Evolutionary conservation across 257 asterid species (phyloP).

Genomic region (Rhazya stricta): DNA sequence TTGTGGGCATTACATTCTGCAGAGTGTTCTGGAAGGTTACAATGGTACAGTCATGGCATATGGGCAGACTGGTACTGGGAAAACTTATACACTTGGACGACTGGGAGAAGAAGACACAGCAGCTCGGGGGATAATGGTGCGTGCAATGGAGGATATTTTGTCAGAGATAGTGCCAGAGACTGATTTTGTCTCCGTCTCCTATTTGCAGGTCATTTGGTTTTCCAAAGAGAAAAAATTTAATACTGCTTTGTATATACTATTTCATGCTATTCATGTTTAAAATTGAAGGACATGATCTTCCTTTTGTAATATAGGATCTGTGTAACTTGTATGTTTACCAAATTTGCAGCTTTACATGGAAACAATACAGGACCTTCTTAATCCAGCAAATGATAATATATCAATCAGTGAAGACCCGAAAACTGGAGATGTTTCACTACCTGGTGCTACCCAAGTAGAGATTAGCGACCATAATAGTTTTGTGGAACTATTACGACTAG

Average conservation of each 20-base stretch:
- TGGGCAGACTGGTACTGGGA: slow-evolving; percentile 97
- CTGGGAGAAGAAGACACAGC: slow-evolving; percentile 80
- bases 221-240: background rate
- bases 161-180: slow-evolving; percentile 51
- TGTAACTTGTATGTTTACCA: slow-evolving; percentile 10
- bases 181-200: slow-evolving; percentile 67
- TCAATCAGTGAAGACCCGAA: slow-evolving; percentile 72
- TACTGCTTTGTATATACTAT: slow-evolving; percentile 4
- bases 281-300: background rate
- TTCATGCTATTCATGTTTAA: slow-evolving; percentile 10
- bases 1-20: slow-evolving; percentile 20
- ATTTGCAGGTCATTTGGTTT: slow-evolving; percentile 59
- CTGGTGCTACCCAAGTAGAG: slow-evolving; percentile 67
- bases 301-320: slow-evolving; percentile 12
- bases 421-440: slow-evolving; percentile 82
- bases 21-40: slow-evolving; percentile 96
- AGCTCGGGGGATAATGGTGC: slow-evolving; percentile 87
- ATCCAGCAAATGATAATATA: slow-evolving; percentile 68
- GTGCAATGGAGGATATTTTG: slow-evolving; percentile 85
- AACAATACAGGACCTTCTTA: slow-evolving; percentile 76
- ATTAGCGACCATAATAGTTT: slow-evolving; percentile 68
- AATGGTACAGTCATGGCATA: slow-evolving; percentile 94
- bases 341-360: slow-evolving; percentile 82
- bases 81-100: slow-evolving; percentile 82
- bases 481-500: slow-evolving; percentile 57